Base-by-base conservation (phyloP, 1,284 basidiomycete species). In the Puccinia horiana region DNA sequence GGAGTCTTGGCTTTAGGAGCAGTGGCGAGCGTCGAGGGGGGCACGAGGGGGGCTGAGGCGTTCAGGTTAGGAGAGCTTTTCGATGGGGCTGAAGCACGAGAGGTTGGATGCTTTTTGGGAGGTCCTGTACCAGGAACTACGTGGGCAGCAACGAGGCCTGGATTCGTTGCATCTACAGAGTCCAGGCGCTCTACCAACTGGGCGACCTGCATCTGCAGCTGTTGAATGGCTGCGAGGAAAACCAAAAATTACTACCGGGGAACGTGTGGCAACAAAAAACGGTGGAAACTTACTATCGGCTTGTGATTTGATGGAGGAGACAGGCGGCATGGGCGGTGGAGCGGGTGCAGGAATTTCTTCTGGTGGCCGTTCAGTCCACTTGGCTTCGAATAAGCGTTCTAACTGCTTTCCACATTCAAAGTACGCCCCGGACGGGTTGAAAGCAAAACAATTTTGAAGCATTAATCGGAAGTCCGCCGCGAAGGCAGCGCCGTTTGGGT, bases 401-500 rank as follows among this genome's bases (percentile, higher is more conserved):
- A 98, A 88, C 78, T 93, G 91, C 73, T 91, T 90, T 11, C 94
- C 95, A 29, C 93, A 92, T 81, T 91, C 90, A 86, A 95, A 92
- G 76, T 99, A 96, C 52, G 92, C 91, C 29, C 92, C 93, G 9
- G 91, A 89, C 8, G 95, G 94, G 85, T 99, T 99, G 90, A 96
- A 99, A 0, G 90, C 89, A 86, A 93, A 92, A 86, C 96, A 98
- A 87, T 99, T 99, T 82, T 91, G 90, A 85, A 98, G 92, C 91
- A 99, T 94, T 83, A 96, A 89, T 87, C 93, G 93, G 89, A 98
- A 94, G 88, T 99, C 97, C 26, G 92, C 91, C 83, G 92, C 91
- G 86, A 98, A 95, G 85, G 92, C 92, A 52, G 91, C 89, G 0
- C 93, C 91, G 40, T 90, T 92, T 4, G 90, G 85, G 87, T 98